Conservation (phyloP, 305 asterid genomes). For the Caryopteris hybrid region DNA sequence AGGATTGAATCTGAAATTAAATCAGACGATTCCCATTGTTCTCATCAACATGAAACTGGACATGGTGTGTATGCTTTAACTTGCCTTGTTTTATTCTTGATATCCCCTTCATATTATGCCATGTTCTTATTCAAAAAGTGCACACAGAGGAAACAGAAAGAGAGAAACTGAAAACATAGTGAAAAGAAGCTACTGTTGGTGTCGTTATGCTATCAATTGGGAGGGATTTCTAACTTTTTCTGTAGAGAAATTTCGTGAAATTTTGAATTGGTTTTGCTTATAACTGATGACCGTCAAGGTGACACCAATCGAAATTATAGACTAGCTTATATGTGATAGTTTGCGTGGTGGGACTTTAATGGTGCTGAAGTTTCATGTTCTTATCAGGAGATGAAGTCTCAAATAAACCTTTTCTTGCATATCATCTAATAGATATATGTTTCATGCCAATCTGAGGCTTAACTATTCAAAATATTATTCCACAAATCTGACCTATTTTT, state of each 20-base stretch:
- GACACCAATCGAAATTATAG: not conserved
- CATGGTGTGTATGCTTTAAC: slow-evolving; percentile 43
- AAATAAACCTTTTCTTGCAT: not conserved
- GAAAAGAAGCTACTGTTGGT: no score
- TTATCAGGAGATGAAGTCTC: not conserved
- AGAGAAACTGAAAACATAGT: no score
- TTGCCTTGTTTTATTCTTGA: not conserved
- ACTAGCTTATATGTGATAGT: not conserved
- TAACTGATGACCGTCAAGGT: not conserved
- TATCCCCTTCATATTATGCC: not conserved
- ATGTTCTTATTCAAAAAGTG: not conserved
- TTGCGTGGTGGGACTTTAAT: not conserved
- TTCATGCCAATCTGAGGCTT: no score
- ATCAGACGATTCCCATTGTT: slow-evolving; percentile 56
- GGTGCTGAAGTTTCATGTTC: not conserved
- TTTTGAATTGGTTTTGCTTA: not conserved
- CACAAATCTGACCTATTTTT: not conserved
- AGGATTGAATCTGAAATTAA: slow-evolving; percentile 78
- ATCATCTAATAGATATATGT: no score
- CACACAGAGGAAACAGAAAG: no score
- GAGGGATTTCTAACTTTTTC: no score
- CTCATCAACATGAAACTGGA: slow-evolving; percentile 57
- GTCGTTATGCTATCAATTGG: no score
- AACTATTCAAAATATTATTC: not conserved
- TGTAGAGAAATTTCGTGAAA: not conserved